These are phyloP conservation scores for Acorus gramineus DNA, from an alignment of 106 monocot species.

Conservation along the genomic window DNA sequence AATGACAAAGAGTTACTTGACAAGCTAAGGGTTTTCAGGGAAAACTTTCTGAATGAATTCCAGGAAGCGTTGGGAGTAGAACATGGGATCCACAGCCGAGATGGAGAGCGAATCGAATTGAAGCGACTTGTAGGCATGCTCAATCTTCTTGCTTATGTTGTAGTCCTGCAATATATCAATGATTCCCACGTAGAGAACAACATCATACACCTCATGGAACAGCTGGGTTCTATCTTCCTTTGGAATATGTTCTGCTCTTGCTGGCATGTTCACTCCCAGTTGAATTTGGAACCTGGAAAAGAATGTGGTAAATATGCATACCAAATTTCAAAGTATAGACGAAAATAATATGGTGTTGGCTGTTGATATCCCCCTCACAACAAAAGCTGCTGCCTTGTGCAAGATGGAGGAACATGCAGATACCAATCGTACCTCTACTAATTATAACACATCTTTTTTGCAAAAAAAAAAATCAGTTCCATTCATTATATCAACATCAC, in stretches of 20 bases:
- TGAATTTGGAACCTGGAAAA: slow-evolving; percentile 62
- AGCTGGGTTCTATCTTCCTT: slow-evolving; percentile 19
- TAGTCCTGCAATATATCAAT: slow-evolving; percentile 72
- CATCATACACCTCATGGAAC: slow-evolving; percentile 53
- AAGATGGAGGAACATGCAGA: too few relatives aligned
- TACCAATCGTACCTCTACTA: too few relatives aligned
- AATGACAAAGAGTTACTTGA: not conserved
- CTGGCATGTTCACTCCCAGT: slow-evolving; percentile 79
- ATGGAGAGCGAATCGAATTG: slow-evolving; percentile 71
- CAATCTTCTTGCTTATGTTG: slow-evolving; percentile 61
- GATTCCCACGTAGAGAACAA: slow-evolving; percentile 71
- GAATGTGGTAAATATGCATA: not conserved
- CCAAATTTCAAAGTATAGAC: not conserved
- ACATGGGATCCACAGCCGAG: slow-evolving; percentile 56
- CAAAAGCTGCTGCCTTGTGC: too few relatives aligned
- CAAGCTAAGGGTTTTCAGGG: slow-evolving; percentile 26
- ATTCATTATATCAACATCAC: too few relatives aligned
- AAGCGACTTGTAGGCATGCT: slow-evolving; percentile 64
- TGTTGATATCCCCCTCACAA: too few relatives aligned
- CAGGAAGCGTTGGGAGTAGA: slow-evolving; percentile 56
- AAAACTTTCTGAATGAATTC: slow-evolving; percentile 45
- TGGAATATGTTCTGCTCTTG: slow-evolving; percentile 46
- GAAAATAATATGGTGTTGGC: too few relatives aligned
- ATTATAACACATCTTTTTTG: too few relatives aligned
- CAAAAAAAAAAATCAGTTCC: too few relatives aligned